These are phyloP conservation scores for Fagopyrum homotropicum DNA, from an alignment of 148 eudicot species.

Conservation along the genomic window DNA sequence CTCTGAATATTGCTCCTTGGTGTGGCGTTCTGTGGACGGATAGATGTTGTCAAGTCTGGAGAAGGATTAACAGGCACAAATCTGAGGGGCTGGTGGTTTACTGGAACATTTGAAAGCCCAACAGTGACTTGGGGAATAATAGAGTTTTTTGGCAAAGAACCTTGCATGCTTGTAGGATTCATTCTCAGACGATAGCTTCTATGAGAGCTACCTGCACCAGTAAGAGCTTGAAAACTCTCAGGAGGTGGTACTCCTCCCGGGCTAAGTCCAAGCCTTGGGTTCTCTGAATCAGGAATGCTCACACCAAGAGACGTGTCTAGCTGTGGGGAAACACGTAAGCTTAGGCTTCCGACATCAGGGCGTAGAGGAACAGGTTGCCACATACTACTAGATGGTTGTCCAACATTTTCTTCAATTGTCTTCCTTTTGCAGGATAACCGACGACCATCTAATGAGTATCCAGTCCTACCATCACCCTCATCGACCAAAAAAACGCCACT, in stretches of 20 bases:
- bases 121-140: constrained; percentile 21
- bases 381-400: constrained; percentile 56
- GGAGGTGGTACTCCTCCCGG: constrained; percentile 35
- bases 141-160: constrained; percentile 25
- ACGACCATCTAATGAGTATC: constrained; percentile 46
- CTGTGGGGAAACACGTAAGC: constrained; percentile 24
- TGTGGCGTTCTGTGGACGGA: constrained; percentile 24
- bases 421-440: constrained; percentile 73
- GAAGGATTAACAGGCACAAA: constrained; percentile 37
- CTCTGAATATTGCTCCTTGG: constrained; percentile 37
- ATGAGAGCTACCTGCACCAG: constrained; percentile 35
- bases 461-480: constrained; percentile 43
- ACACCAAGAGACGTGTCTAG: constrained; percentile 23
- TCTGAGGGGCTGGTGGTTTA: constrained; percentile 43
- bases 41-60: constrained; percentile 32
- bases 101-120: constrained; percentile 22
- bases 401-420: constrained; percentile 50
- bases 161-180: constrained; percentile 38
- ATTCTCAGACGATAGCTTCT: constrained; percentile 52
- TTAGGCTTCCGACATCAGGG: constrained; percentile 20
- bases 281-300: constrained; percentile 28
- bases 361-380: constrained; percentile 38
- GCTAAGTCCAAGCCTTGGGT: constrained; percentile 51
- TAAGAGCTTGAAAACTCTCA: constrained; percentile 23
- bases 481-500: constrained; percentile 36